These are phyloP conservation scores for Oemleria cerasiformis DNA, from an alignment of 306 rosid species.

Conservation along the genomic window DNA sequence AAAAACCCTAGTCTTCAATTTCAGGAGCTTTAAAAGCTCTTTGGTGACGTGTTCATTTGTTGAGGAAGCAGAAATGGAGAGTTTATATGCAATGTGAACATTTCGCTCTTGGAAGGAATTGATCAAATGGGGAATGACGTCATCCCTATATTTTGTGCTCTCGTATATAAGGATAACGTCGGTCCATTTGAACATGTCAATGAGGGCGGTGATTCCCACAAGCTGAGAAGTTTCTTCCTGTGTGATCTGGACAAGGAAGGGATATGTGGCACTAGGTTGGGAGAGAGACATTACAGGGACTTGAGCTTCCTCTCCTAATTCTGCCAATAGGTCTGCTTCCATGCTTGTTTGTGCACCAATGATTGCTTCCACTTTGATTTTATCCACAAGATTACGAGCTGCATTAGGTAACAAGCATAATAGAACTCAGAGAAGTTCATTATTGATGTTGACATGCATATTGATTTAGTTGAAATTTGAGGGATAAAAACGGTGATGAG, in stretches of 20 bases:
- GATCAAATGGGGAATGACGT: neutral
- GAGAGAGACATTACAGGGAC: constrained; percentile 18
- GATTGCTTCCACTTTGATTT: neutral
- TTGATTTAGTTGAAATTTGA: too few relatives aligned
- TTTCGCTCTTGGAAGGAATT: neutral
- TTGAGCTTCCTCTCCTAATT: constrained; percentile 6
- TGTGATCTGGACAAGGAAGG: constrained; percentile 14
- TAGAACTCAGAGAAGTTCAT: too few relatives aligned
- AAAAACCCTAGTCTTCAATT: neutral
- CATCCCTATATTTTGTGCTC: neutral
- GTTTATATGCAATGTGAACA: neutral
- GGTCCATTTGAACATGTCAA: constrained; percentile 13
- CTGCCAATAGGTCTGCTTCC: constrained; percentile 7
- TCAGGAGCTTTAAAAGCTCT: constrained; percentile 10
- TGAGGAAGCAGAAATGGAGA: neutral
- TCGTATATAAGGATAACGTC: constrained; percentile 5
- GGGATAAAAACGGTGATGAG: too few relatives aligned
- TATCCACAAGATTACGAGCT: neutral
- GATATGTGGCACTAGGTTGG: neutral
- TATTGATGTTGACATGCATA: too few relatives aligned
- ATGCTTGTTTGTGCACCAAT: neutral
- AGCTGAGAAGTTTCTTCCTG: constrained; percentile 4
- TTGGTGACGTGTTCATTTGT: neutral
- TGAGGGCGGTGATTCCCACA: neutral
- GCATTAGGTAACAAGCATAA: neutral